These are phyloP conservation scores for Venturia aucupariae DNA, from an alignment of 2,329 filamentous ascomycete genomes.

Conservation along the genomic window DNA sequence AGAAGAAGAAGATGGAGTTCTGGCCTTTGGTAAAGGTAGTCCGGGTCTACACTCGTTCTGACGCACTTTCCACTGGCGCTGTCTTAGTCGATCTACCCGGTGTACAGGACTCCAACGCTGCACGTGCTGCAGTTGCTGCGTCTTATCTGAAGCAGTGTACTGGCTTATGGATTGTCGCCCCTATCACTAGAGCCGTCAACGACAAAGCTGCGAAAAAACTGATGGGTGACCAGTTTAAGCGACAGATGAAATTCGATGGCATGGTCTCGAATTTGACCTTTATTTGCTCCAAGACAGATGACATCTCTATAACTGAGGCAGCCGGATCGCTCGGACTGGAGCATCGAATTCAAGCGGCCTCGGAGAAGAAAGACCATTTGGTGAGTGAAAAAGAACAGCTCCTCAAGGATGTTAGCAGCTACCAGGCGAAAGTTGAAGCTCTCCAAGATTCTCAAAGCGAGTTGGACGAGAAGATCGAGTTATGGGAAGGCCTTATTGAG, in stretches of 20 bases:
- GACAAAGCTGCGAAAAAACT: constrained; percentile 50
- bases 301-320: constrained; percentile 44
- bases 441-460: constrained; percentile 28
- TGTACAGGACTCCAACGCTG: constrained; percentile 50
- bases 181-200: constrained; percentile 51
- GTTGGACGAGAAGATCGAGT: constrained; percentile 35
- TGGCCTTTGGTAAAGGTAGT: constrained; percentile 49
- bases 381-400: constrained; percentile 16
- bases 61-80: constrained; percentile 43
- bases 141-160: constrained; percentile 53
- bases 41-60: constrained; percentile 41
- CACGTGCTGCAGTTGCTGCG: constrained; percentile 47
- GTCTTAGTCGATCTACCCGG: constrained; percentile 50
- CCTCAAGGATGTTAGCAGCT: constrained; percentile 17
- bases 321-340: constrained; percentile 30
- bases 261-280: constrained; percentile 47
- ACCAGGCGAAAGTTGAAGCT: constrained; percentile 23
- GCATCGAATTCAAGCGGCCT: constrained; percentile 22
- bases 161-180: constrained; percentile 53
- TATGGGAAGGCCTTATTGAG: constrained; percentile 35
- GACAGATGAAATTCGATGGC: constrained; percentile 51
- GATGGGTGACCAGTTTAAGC: constrained; percentile 47
- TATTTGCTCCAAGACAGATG: constrained; percentile 55
- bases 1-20: constrained; percentile 35
- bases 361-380: constrained; percentile 20